Conservation (phyloP, 345 rosid genomes). For the Camelina sativa region DNA sequence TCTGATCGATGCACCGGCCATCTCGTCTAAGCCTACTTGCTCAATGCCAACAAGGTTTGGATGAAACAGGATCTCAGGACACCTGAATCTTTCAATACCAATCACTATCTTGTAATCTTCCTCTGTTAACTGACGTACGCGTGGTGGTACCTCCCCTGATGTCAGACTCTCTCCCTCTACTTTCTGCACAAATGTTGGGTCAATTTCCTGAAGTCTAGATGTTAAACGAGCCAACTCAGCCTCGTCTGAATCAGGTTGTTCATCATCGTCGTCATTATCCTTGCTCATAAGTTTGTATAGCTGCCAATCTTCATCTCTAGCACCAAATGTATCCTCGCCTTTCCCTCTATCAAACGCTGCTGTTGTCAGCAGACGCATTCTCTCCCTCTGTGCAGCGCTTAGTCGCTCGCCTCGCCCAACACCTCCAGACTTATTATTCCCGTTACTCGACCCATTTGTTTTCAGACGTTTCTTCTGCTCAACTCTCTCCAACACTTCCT, state of each 20-base stretch:
- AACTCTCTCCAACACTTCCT: conserved; percentile 77
- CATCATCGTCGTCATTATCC: conserved; percentile 85
- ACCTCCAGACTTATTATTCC: conserved; percentile 68
- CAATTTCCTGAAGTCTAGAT: conserved; percentile 83
- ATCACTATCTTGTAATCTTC: conserved; percentile 84
- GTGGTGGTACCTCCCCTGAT: conserved; percentile 63
- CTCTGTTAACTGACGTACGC: conserved; percentile 68
- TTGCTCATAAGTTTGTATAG: conserved; percentile 91
- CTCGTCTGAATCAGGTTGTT: conserved; percentile 70
- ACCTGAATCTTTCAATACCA: conserved; percentile 84
- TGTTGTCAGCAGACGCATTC: conserved; percentile 93
- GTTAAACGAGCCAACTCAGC: conserved; percentile 73
- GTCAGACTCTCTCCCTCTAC: conserved; percentile 61
- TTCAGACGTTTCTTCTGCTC: conserved; percentile 86
- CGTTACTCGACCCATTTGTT: conserved; percentile 78
- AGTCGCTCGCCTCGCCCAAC: conserved; percentile 97
- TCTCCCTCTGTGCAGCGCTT: conserved; percentile 92
- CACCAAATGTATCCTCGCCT: conserved; percentile 91
- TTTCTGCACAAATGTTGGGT: conserved; percentile 76
- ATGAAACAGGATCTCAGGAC: conserved; percentile 80
- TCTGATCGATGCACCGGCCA: conserved; percentile 76
- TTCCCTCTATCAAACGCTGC: conserved; percentile 98
- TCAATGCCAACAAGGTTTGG: conserved; percentile 90
- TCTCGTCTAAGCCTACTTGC: conserved; percentile 86
- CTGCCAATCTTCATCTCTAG: conserved; percentile 98